These are phyloP conservation scores for Sporobolomyces phaffii DNA, from an alignment of 768 basidiomycete species.

Conservation along the genomic window DNA sequence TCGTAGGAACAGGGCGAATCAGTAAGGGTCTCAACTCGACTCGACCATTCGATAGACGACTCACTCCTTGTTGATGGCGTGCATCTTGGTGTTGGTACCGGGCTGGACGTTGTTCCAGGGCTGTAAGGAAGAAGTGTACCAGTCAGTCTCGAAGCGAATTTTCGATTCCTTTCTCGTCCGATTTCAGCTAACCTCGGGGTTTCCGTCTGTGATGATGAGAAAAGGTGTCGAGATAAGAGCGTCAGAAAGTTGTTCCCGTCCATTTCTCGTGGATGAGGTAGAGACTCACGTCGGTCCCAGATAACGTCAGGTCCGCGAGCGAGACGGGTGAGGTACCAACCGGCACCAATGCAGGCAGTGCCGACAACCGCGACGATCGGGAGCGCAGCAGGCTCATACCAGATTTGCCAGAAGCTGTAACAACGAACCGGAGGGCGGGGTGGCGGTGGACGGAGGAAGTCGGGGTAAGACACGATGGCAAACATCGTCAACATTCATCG, in stretches of 20 bases:
- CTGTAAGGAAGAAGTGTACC: constrained; percentile 1
- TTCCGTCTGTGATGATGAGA: constrained; percentile 13
- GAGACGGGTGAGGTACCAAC: constrained; percentile 36
- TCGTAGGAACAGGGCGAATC: not conserved
- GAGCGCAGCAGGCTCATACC: constrained; percentile 33
- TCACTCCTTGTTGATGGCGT: constrained; percentile 31
- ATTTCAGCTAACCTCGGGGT: constrained; percentile 32
- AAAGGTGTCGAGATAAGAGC: not conserved
- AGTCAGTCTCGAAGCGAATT: not conserved
- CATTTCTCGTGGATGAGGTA: too few relatives aligned
- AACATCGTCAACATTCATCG: not conserved
- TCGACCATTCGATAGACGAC: too few relatives aligned
- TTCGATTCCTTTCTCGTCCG: not conserved
- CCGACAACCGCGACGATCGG: constrained; percentile 36
- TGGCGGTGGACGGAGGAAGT: not conserved
- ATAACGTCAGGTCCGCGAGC: constrained; percentile 29
- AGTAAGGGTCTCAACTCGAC: too few relatives aligned
- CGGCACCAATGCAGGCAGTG: constrained; percentile 27
- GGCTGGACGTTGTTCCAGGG: constrained; percentile 41
- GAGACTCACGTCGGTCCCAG: constrained; percentile 21
- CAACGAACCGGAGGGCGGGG: not conserved
- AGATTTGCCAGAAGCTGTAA: constrained; percentile 10
- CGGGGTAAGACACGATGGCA: not conserved
- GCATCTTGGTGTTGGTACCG: constrained; percentile 39
- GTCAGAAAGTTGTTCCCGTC: too few relatives aligned